A percentile compares a stretch with the other conserved stretches of the same genome.
Evolutionary conservation across 805 yeast genomes (phyloP).

Genomic region (Saturnispora halmiae): DNA sequence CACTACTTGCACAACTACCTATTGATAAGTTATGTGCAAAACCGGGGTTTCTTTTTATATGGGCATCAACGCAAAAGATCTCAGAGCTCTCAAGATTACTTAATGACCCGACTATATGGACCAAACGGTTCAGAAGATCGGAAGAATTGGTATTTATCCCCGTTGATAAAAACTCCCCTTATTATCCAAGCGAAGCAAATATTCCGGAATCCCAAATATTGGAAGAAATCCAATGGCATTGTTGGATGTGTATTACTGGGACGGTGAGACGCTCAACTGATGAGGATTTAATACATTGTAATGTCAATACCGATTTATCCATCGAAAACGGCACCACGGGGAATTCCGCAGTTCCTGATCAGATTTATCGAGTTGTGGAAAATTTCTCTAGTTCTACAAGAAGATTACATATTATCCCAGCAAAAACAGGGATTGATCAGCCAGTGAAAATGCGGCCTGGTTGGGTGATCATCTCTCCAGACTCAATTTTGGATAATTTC

Average conservation of each 20-base stretch:
- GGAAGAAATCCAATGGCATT: constrained; percentile 84
- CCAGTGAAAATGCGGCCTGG: constrained; percentile 69
- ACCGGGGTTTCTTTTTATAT: constrained; percentile 79
- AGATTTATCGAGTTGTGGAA: constrained; percentile 75
- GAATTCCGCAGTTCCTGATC: constrained; percentile 56
- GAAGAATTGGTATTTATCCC: constrained; percentile 85
- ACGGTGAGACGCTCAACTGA: constrained; percentile 83
- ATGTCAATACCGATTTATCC: constrained; percentile 80
- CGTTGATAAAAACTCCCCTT: constrained; percentile 52
- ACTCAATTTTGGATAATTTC: constrained; percentile 66
- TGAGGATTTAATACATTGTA: constrained; percentile 80
- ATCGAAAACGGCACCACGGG: constrained; percentile 43
- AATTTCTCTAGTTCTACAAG: constrained; percentile 78
- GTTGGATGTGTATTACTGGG: constrained; percentile 97
- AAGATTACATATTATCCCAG: constrained; percentile 78
- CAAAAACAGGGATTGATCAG: constrained; percentile 52
- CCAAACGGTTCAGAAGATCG: constrained; percentile 69
- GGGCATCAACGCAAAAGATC: constrained; percentile 76
- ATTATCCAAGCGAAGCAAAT: constrained; percentile 48
- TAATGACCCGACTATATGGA: constrained; percentile 30
- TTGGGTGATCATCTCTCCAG: constrained; percentile 88
- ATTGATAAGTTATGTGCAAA: constrained; percentile 65
- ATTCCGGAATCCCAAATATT: constrained; percentile 41
- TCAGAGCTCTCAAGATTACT: constrained; percentile 49
- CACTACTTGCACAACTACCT: constrained; percentile 57